Base-by-base conservation (phyloP, 2,329 filamentous ascomycete genomes). In the Zalaria sp. region DNA sequence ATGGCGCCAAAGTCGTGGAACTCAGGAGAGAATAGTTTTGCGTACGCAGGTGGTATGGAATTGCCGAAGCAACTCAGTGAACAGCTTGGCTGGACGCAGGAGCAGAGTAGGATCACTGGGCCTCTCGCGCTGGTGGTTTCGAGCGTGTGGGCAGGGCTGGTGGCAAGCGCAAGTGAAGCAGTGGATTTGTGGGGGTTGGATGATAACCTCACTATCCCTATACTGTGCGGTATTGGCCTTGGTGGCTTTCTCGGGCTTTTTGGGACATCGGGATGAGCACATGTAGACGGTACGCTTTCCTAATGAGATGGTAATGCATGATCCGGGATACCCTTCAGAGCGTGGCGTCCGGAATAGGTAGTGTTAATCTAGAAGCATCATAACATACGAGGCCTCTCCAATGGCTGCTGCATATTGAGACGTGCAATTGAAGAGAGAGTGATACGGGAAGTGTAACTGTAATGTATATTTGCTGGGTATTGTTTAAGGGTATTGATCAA, bases 191-290 rank as follows among this genome's bases (percentile, higher is more conserved):
- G 87, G 58, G 85, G 87, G 38, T 88, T 86, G 83, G 91, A 98
- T 56, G 91, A 98, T 64, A 98, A 98, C 62, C 68, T 98, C 53
- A 96, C 89, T 39, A 98, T 98, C 60, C 91, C 91, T 2, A 78
- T 93, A 26, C 69, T 98, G 39, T 94, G 86, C 57, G 87, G 88
- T 25, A 64, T 86, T 37, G 88, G 88, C 5, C 78, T 98, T 46
- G 94, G 84, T 81, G 83, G 81, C 0, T 95, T 98, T 60, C 71
- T 96, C 53, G 93, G 83, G 65, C 61, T 87, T 38, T 95, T 95
- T 69, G 81, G 80, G 7, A 32, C 29, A n/a, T 32, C 29, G 7
- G 29, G 29, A 18, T 18, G 18, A 18, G 18, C 18, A 18, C 18
- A 18, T 18, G 18, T 18, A 18, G 18, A 18, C 18, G 18, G 18